A percentile compares a stretch with the other conserved stretches of the same genome.
Evolutionary conservation across 306 rosid genomes (phyloP).

Genomic region (Cajanus cajan): DNA sequence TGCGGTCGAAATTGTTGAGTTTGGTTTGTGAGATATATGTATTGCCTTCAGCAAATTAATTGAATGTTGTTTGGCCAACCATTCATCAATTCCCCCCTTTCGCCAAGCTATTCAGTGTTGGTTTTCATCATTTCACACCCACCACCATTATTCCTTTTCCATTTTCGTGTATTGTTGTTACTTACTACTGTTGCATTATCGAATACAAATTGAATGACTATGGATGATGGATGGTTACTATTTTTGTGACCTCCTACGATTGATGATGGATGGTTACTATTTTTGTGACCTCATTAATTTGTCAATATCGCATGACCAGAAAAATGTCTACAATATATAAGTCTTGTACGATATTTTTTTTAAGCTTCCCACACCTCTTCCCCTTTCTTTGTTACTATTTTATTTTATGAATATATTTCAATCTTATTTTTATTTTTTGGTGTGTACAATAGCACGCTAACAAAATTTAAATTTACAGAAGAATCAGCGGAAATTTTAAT

Average conservation of each 20-base stretch:
- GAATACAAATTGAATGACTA: conserved; percentile 18
- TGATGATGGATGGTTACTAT: conserved; percentile 21
- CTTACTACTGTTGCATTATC: conserved; percentile 27
- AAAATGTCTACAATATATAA: neutral
- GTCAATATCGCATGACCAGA: neutral
- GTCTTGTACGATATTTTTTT: neutral
- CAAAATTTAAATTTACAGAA: too few species aligned
- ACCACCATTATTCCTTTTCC: conserved; percentile 37
- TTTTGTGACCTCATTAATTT: conserved; percentile 41
- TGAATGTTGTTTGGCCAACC: conserved; percentile 36
- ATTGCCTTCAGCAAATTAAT: conserved; percentile 27
- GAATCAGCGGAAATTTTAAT: too few species aligned
- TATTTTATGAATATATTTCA: neutral
- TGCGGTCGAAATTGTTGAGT: neutral
- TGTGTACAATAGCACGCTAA: too few species aligned
- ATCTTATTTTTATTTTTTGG: too few species aligned
- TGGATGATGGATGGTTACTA: conserved; percentile 25
- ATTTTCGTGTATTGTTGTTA: conserved; percentile 4
- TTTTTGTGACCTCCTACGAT: conserved; percentile 37
- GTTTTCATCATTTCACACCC: conserved; percentile 47
- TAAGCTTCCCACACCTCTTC: neutral
- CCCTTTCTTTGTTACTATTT: neutral
- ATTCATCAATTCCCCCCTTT: neutral
- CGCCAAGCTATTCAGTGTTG: conserved; percentile 33
- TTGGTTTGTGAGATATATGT: conserved; percentile 11